Evolutionary conservation across 2,329 filamentous ascomycete species (phyloP).

Genomic region (Pseudogymnoascus sp.): DNA sequence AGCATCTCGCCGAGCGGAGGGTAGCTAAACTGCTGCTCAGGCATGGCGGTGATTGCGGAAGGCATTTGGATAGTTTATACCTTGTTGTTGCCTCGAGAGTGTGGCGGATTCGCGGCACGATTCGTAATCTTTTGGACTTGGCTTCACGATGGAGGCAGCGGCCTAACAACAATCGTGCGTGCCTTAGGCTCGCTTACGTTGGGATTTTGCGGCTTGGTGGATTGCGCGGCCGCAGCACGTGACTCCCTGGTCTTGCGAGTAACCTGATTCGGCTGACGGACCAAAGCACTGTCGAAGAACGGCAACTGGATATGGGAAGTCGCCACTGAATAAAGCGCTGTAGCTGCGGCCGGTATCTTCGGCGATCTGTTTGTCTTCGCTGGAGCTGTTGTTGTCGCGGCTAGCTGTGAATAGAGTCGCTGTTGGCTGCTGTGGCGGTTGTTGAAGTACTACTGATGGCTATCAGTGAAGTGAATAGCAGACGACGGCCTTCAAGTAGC

Average conservation of each 20-base stretch:
- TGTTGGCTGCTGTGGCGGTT: not conserved
- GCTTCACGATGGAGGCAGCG: conserved; percentile 5
- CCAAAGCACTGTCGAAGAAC: not conserved
- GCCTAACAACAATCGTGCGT: conserved; percentile 8
- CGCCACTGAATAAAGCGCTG: not conserved
- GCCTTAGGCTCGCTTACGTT: not conserved
- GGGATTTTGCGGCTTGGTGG: not conserved
- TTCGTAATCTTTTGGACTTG: conserved; percentile 7
- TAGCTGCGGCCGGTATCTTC: not conserved
- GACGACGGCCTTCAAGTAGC: not conserved
- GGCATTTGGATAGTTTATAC: not conserved
- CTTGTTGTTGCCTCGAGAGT: not conserved
- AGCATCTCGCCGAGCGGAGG: conserved; percentile 11
- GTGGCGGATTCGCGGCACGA: conserved; percentile 4
- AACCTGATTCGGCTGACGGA: not conserved
- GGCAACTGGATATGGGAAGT: not conserved
- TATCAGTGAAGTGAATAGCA: not conserved
- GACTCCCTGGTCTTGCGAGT: not conserved
- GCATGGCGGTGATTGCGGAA: conserved; percentile 10
- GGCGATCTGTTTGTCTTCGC: not conserved
- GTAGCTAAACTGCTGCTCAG: conserved; percentile 11
- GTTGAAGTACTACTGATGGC: not conserved
- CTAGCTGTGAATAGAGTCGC: not conserved
- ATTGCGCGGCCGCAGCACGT: not conserved
- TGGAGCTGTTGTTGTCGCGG: not conserved